Conservation (phyloP, 805 yeast species). For the Candida krabiensis region DNA sequence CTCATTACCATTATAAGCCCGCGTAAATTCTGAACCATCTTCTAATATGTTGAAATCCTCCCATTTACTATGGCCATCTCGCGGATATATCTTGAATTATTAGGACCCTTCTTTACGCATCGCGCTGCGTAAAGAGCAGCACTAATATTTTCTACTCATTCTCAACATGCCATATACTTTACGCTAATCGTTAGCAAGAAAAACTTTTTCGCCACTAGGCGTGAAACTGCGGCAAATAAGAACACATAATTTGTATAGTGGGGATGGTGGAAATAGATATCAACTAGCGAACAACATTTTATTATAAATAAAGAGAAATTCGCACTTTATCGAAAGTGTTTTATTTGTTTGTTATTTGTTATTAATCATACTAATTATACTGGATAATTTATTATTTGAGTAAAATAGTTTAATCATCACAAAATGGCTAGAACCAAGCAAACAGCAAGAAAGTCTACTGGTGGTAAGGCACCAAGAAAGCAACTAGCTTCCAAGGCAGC, state of each 20-base stretch:
- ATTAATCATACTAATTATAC: not conserved
- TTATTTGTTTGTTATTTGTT: not conserved
- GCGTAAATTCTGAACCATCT: not conserved
- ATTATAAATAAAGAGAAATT: not conserved
- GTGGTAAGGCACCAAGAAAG: conserved; percentile 96
- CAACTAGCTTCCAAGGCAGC: conserved; percentile 91
- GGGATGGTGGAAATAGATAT: no score
- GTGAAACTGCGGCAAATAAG: no score
- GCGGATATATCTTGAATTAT: not conserved
- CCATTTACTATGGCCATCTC: not conserved
- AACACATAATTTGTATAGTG: no score
- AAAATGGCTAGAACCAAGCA: conserved; percentile 91
- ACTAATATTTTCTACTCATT: conserved; percentile 1
- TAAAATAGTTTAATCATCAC: no score
- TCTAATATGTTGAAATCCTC: no score
- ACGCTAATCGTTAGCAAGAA: not conserved
- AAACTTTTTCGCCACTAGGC: not conserved
- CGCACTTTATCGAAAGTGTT: not conserved
- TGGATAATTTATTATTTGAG: conserved; percentile 2
- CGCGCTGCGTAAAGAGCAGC: conserved; percentile 8
- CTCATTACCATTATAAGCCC: not conserved
- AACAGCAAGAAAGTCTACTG: conserved; percentile 93
- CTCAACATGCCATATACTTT: conserved; percentile 8
- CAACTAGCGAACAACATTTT: not conserved
- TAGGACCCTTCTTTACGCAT: conserved; percentile 13